Evolutionary conservation across 768 basidiomycete species (phyloP).

Genomic region (Leccinellum luteum): DNA sequence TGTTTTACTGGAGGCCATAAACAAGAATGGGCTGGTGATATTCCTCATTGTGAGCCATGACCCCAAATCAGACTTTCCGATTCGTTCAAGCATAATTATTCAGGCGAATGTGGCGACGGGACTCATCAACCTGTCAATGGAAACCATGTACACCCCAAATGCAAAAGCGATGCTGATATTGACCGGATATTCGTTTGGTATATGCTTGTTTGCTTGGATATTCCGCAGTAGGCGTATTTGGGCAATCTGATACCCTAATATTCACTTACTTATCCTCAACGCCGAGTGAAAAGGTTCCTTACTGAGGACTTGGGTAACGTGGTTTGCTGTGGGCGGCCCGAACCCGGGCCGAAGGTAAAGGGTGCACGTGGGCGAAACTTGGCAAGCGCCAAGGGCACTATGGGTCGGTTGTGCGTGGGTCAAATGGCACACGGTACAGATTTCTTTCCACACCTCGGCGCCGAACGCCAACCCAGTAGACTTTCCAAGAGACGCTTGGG

Average conservation of each 20-base stretch:
- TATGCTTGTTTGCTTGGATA: constrained; percentile 66
- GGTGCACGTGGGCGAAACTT: no score
- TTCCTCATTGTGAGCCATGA: constrained; percentile 72
- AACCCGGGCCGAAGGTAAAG: no score
- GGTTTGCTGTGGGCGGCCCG: no score
- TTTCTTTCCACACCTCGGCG: no score
- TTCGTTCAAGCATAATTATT: background rate
- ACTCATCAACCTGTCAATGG: constrained; percentile 71
- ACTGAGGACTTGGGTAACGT: constrained; percentile 49
- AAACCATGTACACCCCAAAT: constrained; percentile 76
- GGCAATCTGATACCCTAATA: constrained; percentile 14
- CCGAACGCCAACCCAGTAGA: no score
- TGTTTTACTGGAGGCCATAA: constrained; percentile 73
- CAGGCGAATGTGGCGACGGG: constrained; percentile 91
- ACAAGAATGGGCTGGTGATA: constrained; percentile 71
- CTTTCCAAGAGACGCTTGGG: no score
- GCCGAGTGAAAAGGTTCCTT: constrained; percentile 55
- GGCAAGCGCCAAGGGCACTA: no score
- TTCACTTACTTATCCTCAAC: constrained; percentile 3
- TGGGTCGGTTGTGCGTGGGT: no score
- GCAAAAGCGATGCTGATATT: constrained; percentile 60
- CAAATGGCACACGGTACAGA: no score
- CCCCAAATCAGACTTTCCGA: background rate
- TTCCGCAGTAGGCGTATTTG: constrained; percentile 36
- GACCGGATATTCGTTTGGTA: constrained; percentile 51